Evolutionary conservation across 371 early-diverging fungal genomes (phyloP).

Genomic region (Actinomucor elegans): DNA sequence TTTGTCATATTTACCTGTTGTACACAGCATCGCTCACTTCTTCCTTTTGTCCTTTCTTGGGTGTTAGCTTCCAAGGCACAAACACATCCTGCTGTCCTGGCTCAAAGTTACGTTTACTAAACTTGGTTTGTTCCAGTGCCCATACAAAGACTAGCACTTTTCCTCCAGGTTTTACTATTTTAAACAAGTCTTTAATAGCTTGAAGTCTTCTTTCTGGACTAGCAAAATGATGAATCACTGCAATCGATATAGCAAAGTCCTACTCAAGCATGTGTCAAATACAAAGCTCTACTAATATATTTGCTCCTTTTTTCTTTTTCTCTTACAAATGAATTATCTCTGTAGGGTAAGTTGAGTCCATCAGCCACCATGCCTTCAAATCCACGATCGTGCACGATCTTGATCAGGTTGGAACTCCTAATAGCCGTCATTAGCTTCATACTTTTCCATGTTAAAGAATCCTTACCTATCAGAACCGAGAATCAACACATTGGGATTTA

Average conservation of each 20-base stretch:
- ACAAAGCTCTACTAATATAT: neutral
- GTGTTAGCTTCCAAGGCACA: constrained; percentile 86
- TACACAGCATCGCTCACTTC: constrained; percentile 41
- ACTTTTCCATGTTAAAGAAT: neutral
- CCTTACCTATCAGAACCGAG: constrained; percentile 85
- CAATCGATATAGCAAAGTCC: constrained; percentile 95
- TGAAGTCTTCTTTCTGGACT: constrained; percentile 71
- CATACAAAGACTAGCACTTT: constrained; percentile 88
- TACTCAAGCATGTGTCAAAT: no score
- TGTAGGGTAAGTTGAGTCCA: constrained; percentile 77
- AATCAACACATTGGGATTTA: constrained; percentile 72
- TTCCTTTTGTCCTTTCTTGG: constrained; percentile 23
- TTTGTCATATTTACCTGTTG: constrained; percentile 55
- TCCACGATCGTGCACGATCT: constrained; percentile 74
- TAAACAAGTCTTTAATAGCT: constrained; percentile 79
- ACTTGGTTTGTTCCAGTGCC: constrained; percentile 88
- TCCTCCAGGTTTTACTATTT: constrained; percentile 76
- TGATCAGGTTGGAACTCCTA: constrained; percentile 77
- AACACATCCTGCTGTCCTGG: constrained; percentile 85
- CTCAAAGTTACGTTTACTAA: constrained; percentile 75
- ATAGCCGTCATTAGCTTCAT: no score
- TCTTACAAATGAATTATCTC: constrained; percentile 69
- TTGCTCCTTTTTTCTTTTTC: neutral
- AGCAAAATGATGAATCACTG: constrained; percentile 95
- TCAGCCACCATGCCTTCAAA: constrained; percentile 88